Base-by-base conservation (phyloP, 2,329 filamentous ascomycete species). In the Hypoxylon sp. region DNA sequence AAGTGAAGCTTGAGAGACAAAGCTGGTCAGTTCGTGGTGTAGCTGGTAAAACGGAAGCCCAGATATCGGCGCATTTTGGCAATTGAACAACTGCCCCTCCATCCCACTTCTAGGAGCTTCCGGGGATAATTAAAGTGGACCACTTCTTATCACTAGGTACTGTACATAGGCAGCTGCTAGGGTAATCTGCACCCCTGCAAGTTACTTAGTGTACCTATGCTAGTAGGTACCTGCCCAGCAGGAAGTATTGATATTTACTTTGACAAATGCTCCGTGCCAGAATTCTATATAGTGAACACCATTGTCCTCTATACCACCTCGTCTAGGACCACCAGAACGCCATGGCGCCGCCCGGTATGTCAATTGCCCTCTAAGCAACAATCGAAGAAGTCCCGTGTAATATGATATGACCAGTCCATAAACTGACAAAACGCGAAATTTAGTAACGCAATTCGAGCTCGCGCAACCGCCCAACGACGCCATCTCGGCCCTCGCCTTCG, bases 401-500 rank as follows among this genome's bases (percentile, higher is more conserved):
- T n/a, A n/a, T n/a, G n/a, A 45, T 45, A n/a, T 46, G 6, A 28
- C 5, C n/a, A 26, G 6, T 7, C 38, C 9, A 7, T 2, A 48
- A 54, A 49, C 70, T 76, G 61, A 78, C 64, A 26, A n/a, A 16
- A 18, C 24, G n/a, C 24, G 22, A 40, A 45, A n/a, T 20, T n/a
- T 67, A 89, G 86, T 85, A 78, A 84, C 89, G 70, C 93, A 97
- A 84, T 94, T 92, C 81, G 91, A 96, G 79, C 87, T 97, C 75
- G 85, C 89, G 65, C 88, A 93, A 73, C 90, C 93, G 48, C 96
- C 96, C 9, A 87, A 86, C 71, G 96, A 99, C 80, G 92, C 91
- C 73, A 91, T 98, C 73, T 97, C 95, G 49, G 85, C 93, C 22
- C 83, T 98, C 74, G 89, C 89, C 75, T 99, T 97, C 84, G 93